Percentiles rank a stretch among this genome's conserved stretches.
Conservation (phyloP, 306 rosid species). For the Cucumis hystrix region DNA sequence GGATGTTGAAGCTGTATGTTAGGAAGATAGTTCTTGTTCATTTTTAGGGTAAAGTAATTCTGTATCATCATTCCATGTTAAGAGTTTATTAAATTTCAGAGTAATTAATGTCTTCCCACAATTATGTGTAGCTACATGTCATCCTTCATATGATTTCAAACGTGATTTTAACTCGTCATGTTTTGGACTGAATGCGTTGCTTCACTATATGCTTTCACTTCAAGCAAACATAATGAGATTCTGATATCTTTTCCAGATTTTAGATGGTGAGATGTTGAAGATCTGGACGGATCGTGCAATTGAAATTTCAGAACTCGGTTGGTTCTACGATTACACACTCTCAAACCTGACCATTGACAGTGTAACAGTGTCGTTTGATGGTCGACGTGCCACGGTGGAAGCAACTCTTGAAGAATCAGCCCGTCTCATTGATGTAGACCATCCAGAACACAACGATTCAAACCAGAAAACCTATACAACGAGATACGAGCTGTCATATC, state of each 20-base stretch:
- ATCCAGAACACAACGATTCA: slow-evolving; percentile 58
- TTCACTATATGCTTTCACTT: neutral
- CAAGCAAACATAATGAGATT: neutral
- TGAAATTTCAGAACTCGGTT: slow-evolving; percentile 74
- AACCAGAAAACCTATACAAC: slow-evolving; percentile 71
- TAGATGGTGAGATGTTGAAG: slow-evolving; percentile 95
- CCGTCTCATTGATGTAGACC: slow-evolving; percentile 47
- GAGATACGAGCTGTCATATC: slow-evolving; percentile 66
- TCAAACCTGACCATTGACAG: slow-evolving; percentile 66
- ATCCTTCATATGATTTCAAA: neutral
- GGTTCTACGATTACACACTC: slow-evolving; percentile 67
- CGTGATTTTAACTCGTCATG: neutral
- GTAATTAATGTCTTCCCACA: neutral
- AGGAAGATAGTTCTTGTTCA: neutral
- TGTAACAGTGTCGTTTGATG: slow-evolving; percentile 68
- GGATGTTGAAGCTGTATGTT: neutral
- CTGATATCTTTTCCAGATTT: slow-evolving; percentile 26
- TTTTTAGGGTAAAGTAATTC: neutral
- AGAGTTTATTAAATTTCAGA: neutral
- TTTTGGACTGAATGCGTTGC: neutral
- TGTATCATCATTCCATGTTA: neutral
- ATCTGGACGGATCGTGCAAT: slow-evolving; percentile 85
- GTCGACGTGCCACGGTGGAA: slow-evolving; percentile 76
- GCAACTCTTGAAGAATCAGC: slow-evolving; percentile 70
- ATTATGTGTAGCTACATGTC: neutral